Evolutionary conservation across 1,139 yeast species (phyloP).

Genomic region (Yamadazyma kanchanaburiensis): DNA sequence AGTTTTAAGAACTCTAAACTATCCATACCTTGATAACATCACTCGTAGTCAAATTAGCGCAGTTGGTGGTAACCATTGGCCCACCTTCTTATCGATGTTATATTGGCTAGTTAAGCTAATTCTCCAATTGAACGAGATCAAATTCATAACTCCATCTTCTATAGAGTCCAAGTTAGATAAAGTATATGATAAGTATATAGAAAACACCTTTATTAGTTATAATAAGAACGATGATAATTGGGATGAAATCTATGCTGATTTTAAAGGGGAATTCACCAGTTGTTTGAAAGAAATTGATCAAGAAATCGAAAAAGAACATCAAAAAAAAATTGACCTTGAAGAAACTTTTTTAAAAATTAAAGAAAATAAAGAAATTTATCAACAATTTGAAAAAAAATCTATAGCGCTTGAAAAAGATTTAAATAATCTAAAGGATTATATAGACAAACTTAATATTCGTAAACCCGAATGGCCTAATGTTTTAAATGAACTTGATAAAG

Average conservation of each 20-base stretch:
- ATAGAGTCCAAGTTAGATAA: constrained; percentile 50
- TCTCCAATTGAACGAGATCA: constrained; percentile 42
- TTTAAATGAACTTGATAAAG: constrained; percentile 52
- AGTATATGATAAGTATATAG: constrained; percentile 63
- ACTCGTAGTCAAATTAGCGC: constrained; percentile 85
- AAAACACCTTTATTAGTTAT: constrained; percentile 66
- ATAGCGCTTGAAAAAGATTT: constrained; percentile 71
- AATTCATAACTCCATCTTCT: constrained; percentile 20
- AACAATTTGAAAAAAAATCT: constrained; percentile 53
- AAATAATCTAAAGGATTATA: constrained; percentile 65
- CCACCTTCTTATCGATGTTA: constrained; percentile 73
- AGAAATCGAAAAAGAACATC: constrained; percentile 23
- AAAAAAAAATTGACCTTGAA: constrained; percentile 25
- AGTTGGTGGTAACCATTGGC: constrained; percentile 92
- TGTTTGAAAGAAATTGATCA: constrained; percentile 32
- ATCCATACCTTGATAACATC: constrained; percentile 79
- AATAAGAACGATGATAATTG: constrained; percentile 59
- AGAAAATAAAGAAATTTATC: constrained; percentile 25
- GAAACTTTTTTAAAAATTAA: too few relatives aligned
- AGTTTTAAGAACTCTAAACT: constrained; percentile 60
- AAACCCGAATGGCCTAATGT: constrained; percentile 63
- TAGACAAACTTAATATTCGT: constrained; percentile 62
- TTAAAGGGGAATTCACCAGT: constrained; percentile 50
- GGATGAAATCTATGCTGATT: constrained; percentile 49
- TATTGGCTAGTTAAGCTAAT: constrained; percentile 72